Evolutionary conservation across 768 basidiomycete genomes (phyloP).

Genomic region (Amanita exitialis): DNA sequence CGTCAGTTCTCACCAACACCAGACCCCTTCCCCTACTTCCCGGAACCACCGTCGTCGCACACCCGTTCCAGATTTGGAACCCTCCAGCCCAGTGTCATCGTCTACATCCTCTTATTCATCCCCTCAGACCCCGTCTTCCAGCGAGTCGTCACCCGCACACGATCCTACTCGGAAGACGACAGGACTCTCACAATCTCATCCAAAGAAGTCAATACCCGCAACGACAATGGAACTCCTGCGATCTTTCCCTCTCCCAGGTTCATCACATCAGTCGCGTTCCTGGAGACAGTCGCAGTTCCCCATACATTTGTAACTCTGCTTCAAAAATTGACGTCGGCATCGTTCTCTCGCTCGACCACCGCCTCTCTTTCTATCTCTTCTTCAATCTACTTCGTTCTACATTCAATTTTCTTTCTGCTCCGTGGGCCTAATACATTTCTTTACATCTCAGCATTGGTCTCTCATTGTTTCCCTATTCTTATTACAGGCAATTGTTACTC

Average conservation of each 20-base stretch:
- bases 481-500: not conserved
- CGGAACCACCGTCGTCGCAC: slow-evolving; percentile 5
- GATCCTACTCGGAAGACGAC: slow-evolving; percentile 7
- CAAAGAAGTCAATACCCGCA: slow-evolving; percentile 22
- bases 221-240: slow-evolving; percentile 33
- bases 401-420: not conserved
- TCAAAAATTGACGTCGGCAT: not conserved
- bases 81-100: slow-evolving; percentile 29
- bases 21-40: slow-evolving; percentile 1
- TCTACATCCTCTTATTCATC: slow-evolving; percentile 21
- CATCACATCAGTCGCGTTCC: slow-evolving; percentile 14
- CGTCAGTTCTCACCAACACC: slow-evolving; percentile 11
- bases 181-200: slow-evolving; percentile 10
- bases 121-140: slow-evolving; percentile 20
- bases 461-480: not conserved
- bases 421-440: not conserved
- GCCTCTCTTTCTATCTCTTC: not conserved
- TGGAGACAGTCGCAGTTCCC: slow-evolving; percentile 12
- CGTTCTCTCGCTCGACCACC: not conserved
- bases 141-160: slow-evolving; percentile 12
- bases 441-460: not conserved
- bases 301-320: slow-evolving; percentile 4
- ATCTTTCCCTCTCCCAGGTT: slow-evolving; percentile 34
- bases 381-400: not conserved
- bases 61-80: slow-evolving; percentile 32